Conservation (phyloP, 192 early-diverging fungal species). For the Coemansia sp. region DNA sequence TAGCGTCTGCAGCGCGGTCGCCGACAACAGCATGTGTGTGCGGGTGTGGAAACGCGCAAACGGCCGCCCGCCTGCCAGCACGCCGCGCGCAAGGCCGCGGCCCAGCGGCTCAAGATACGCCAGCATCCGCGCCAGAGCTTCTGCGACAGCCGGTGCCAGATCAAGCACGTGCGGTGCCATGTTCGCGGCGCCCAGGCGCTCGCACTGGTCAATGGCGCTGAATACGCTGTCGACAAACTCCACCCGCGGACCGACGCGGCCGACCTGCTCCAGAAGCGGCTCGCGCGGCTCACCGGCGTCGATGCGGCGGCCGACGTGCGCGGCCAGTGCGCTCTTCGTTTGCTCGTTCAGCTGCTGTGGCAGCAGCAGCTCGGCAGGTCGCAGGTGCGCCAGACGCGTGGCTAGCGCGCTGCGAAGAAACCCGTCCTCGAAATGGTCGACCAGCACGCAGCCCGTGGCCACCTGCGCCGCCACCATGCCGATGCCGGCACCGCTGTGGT, state of each 20-base stretch:
- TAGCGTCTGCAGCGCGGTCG: conserved; percentile 86
- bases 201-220: not conserved
- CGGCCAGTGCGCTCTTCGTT: conserved; percentile 25
- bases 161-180: conserved; percentile 33
- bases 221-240: conserved; percentile 20
- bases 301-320: conserved; percentile 39
- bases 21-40: conserved; percentile 80
- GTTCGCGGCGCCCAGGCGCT: conserved; percentile 15
- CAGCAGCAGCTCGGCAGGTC: conserved; percentile 32
- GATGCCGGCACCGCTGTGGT: conserved; percentile 30
- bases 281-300: conserved; percentile 43
- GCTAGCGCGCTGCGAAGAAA: conserved; percentile 36
- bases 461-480: conserved; percentile 89
- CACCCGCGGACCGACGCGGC: conserved; percentile 46
- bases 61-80: conserved; percentile 61
- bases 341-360: conserved; percentile 18
- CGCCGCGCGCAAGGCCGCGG: conserved; percentile 31
- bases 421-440: conserved; percentile 34
- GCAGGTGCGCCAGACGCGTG: conserved; percentile 40
- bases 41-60: conserved; percentile 83
- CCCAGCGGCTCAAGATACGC: conserved; percentile 53
- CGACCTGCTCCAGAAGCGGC: conserved; percentile 58
- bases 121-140: conserved; percentile 38
- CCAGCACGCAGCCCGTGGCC: conserved; percentile 80
- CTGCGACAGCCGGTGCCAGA: conserved; percentile 15